Base-by-base conservation (phyloP, 2,329 filamentous ascomycete species). In the Ophiognomonia clavigignenti-juglandacearum region DNA sequence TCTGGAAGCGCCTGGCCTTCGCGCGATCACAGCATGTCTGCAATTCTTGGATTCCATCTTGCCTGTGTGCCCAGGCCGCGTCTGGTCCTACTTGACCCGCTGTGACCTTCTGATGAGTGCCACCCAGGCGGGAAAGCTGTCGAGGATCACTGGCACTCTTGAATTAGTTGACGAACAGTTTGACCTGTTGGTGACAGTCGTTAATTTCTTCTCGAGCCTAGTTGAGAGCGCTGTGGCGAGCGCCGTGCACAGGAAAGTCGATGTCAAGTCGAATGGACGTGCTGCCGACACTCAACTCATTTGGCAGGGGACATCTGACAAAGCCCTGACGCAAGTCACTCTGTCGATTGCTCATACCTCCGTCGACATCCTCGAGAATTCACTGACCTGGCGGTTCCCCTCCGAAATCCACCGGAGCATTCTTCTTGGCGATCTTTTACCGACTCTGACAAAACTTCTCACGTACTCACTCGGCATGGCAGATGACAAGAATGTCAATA, bases 21-120 rank as follows among this genome's bases (percentile, higher is more conserved):
- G 84, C 2, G 76, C 91, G 39, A 64, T 84, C 47, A 71, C 73
- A 10, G 81, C 86, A 20, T 95, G 89, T 61, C 68, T 91, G 19
- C 84, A 89, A 44, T 96, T 97, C 58, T 70, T 95, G 31, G 78
- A 86, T 55, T 81, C 85, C 3, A 70, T 95, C 16, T 66, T 93
- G 22, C 74, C 77, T 57, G 86, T 78, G n/a, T 80, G 85, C 43
- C 92, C 93, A 1, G 86, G 86, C 47, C 78, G 91, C 50, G 83
- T 96, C 6, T 97, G 93, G 91, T 90, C 92, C 4, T 88, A 92
- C 62, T 77, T 98, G 57, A 82, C 85, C 4, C 82, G 88, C 48
- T 95, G 88, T 62, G 82, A 84, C 53, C 71, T 98, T 16, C 73
- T 98, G 38, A 86, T 86, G 56, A 79, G 83, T 6, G 84, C 89